Evolutionary conservation across 2,329 filamentous ascomycete genomes (phyloP).

Genomic region (Pyrenochaeta sp.): DNA sequence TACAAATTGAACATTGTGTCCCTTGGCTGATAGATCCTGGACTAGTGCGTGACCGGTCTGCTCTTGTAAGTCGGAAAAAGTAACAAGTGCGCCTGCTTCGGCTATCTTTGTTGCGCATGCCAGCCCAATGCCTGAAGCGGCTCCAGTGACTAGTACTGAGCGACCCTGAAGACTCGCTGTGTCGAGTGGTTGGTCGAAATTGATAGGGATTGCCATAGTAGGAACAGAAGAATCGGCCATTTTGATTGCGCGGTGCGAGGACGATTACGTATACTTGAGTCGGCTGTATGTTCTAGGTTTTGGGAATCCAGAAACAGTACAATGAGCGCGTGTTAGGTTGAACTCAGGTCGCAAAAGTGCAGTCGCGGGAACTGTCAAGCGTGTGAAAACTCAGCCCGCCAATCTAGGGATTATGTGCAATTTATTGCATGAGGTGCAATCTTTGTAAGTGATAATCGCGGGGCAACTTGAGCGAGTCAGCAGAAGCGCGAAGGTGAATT

Average conservation of each 20-base stretch:
- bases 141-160: slow-evolving; percentile 37
- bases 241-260: too few species aligned
- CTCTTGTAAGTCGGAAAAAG: slow-evolving; percentile 32
- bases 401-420: too few species aligned
- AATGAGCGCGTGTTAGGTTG: too few species aligned
- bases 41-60: slow-evolving; percentile 18
- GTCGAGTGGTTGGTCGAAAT: slow-evolving; percentile 3
- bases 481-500: background rate
- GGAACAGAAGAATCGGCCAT: slow-evolving; percentile 2
- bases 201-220: slow-evolving; percentile 5
- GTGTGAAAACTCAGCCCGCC: too few species aligned
- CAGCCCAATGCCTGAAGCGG: slow-evolving; percentile 38
- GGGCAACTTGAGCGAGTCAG: background rate
- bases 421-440: too few species aligned
- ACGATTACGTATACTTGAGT: background rate
- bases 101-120: slow-evolving; percentile 29
- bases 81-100: slow-evolving; percentile 33
- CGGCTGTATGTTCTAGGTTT: too few species aligned
- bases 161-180: slow-evolving; percentile 23
- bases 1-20: slow-evolving; percentile 38
- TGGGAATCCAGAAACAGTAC: too few species aligned
- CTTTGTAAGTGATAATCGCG: too few species aligned
- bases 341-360: background rate
- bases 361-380: too few species aligned
- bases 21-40: slow-evolving; percentile 19